A percentile compares a stretch with the other conserved stretches of the same genome.
Conservation (phyloP, 139 green algal species). For the Closterium sp. region DNA sequence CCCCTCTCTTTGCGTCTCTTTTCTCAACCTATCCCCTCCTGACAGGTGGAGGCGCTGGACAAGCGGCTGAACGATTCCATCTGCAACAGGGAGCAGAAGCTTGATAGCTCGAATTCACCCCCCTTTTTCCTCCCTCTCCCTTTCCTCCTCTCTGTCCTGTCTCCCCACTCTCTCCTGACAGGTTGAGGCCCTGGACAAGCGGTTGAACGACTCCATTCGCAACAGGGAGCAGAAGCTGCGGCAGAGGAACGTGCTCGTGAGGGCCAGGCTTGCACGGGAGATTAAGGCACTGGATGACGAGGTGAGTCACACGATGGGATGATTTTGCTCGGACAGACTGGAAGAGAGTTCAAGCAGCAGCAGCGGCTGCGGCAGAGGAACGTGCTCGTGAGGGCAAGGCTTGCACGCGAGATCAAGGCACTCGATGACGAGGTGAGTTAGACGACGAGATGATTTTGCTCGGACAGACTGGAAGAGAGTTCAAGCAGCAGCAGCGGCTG, state of each 20-base stretch:
- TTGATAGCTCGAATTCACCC: no score
- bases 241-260: constrained; percentile 39
- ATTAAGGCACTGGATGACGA: constrained; percentile 56
- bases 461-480: constrained; percentile 10
- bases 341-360: no score
- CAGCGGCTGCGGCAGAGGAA: not conserved
- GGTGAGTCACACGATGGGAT: no score
- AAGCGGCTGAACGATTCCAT: constrained; percentile 27
- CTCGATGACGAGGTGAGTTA: constrained; percentile 55
- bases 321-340: no score
- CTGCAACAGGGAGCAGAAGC: not conserved
- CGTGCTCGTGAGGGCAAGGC: constrained; percentile 17
- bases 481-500: not conserved
- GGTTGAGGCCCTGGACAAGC: constrained; percentile 48
- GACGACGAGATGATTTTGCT: not conserved
- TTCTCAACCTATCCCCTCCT: no score
- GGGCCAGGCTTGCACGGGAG: constrained; percentile 39
- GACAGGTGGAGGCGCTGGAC: constrained; percentile 54
- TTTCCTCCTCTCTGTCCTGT: no score
- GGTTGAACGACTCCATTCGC: constrained; percentile 28
- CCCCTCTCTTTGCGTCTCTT: not conserved
- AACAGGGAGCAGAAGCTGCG: constrained; percentile 25
- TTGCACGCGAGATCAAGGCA: constrained; percentile 48
- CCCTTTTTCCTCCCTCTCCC: no score
- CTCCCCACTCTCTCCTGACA: not conserved